Percentiles rank a stretch among this genome's conserved stretches.
Evolutionary conservation across 2,329 filamentous ascomycete genomes (phyloP).

Genomic region (Diaporthe humulicola): DNA sequence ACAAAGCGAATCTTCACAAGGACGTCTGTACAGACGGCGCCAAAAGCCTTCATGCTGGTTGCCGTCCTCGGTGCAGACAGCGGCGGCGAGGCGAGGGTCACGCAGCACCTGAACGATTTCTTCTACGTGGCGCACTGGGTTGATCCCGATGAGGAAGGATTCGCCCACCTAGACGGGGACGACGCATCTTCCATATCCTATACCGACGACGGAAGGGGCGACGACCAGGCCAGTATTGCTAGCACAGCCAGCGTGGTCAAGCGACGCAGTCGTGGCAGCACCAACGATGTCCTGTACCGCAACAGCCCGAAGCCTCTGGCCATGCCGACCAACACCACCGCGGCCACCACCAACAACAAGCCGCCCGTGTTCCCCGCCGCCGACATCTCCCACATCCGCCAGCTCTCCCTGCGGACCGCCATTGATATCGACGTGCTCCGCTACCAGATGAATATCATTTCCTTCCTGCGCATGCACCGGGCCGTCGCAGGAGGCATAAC

Average conservation of each 20-base stretch:
- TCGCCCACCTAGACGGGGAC: conserved; percentile 79
- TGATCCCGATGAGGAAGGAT: conserved; percentile 75
- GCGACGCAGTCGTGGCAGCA: conserved; percentile 33
- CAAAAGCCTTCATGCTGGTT: conserved; percentile 84
- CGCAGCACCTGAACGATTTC: conserved; percentile 79
- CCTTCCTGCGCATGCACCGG: conserved; percentile 89
- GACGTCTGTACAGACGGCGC: conserved; percentile 79
- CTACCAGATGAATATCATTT: conserved; percentile 89
- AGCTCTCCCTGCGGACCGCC: conserved; percentile 69
- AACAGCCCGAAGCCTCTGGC: conserved; percentile 24
- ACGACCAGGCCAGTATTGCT: conserved; percentile 44
- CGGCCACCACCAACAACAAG: not conserved
- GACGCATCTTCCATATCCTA: conserved; percentile 45
- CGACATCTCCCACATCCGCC: conserved; percentile 71
- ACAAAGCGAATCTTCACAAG: conserved; percentile 83
- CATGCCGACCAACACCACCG: not conserved
- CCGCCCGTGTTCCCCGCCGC: conserved; percentile 48
- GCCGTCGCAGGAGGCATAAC: conserved; percentile 85
- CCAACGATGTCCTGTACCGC: conserved; percentile 15
- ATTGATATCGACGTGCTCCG: conserved; percentile 83
- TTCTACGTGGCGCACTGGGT: conserved; percentile 93
- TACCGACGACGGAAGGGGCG: conserved; percentile 39
- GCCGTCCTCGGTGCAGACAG: conserved; percentile 72
- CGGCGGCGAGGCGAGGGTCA: conserved; percentile 63
- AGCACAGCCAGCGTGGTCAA: conserved; percentile 60